Conservation (phyloP, 106 monocot species). For the Acanthochlamys bracteata region DNA sequence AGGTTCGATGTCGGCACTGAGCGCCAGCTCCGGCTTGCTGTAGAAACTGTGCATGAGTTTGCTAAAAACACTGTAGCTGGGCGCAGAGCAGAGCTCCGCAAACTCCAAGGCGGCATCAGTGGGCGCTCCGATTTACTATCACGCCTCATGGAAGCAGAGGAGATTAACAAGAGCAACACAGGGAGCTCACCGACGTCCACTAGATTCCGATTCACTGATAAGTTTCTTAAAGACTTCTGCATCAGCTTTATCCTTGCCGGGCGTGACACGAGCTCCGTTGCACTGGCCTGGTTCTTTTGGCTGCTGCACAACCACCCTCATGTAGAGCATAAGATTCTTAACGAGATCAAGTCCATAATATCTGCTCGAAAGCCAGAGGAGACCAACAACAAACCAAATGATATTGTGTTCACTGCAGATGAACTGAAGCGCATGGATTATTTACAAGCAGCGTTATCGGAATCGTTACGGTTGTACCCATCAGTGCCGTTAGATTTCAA, state of each 20-base stretch:
- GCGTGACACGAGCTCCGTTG: slow-evolving; percentile 88
- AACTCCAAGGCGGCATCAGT: slow-evolving; percentile 1
- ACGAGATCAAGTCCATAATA: slow-evolving; percentile 30
- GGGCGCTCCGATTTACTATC: slow-evolving; percentile 63
- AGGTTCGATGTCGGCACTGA: slow-evolving; percentile 43
- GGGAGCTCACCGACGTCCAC: too few species aligned
- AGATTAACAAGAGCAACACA: background rate
- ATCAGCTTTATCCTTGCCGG: slow-evolving; percentile 93
- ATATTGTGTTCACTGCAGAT: slow-evolving; percentile 27
- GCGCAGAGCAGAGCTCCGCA: slow-evolving; percentile 32
- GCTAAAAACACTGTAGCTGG: slow-evolving; percentile 49
- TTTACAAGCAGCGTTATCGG: slow-evolving; percentile 74
- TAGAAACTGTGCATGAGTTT: slow-evolving; percentile 55
- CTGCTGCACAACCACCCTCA: slow-evolving; percentile 45
- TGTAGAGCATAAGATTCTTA: slow-evolving; percentile 44
- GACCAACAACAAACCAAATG: background rate
- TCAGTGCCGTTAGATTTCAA: slow-evolving; percentile 90
- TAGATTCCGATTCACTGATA: slow-evolving; percentile 38
- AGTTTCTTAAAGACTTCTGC: slow-evolving; percentile 82
- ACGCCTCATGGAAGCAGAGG: slow-evolving; percentile 31
- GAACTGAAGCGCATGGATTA: slow-evolving; percentile 76
- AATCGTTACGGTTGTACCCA: slow-evolving; percentile 80
- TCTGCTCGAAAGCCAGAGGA: slow-evolving; percentile 1
- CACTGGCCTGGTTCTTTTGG: slow-evolving; percentile 93
- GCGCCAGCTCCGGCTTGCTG: slow-evolving; percentile 35